Percentiles rank a stretch among this genome's conserved stretches.
Conservation (phyloP, 257 asterid genomes). For the Haberlea rhodopensis region DNA sequence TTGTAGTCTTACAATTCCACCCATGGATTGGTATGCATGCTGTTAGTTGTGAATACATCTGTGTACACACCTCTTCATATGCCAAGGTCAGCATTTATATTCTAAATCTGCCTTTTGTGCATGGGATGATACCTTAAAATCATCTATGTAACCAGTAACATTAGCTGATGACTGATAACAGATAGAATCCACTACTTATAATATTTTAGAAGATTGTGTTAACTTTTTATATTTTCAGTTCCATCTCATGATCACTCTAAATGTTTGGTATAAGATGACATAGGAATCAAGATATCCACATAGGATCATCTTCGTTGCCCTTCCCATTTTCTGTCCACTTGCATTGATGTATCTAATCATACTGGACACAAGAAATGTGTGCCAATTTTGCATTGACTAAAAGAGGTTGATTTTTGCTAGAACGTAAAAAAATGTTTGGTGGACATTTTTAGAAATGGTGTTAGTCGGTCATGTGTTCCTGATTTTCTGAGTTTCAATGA, state of each 20-base stretch:
- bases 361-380: not conserved
- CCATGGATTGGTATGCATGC: not conserved
- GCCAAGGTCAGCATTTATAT: no score
- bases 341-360: slow-evolving; percentile 1
- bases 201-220: slow-evolving; percentile 4
- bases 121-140: slow-evolving; percentile 6
- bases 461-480: not conserved
- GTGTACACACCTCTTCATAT: not conserved
- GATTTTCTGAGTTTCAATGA: not conserved
- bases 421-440: not conserved
- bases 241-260: not conserved
- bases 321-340: slow-evolving; percentile 13
- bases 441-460: slow-evolving; percentile 5
- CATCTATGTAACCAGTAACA: slow-evolving; percentile 16
- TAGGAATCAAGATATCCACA: slow-evolving; percentile 4
- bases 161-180: slow-evolving; percentile 16
- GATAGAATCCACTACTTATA: not conserved
- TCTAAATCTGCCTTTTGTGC: no score
- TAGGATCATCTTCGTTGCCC: not conserved
- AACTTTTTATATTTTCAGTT: not conserved
- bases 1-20: not conserved
- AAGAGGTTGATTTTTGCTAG: not conserved
- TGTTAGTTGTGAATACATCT: not conserved
- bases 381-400: not conserved
- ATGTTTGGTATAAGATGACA: slow-evolving; percentile 5